Evolutionary conservation across 805 yeast species (phyloP).

Genomic region (Myxozyma melibiosi): DNA sequence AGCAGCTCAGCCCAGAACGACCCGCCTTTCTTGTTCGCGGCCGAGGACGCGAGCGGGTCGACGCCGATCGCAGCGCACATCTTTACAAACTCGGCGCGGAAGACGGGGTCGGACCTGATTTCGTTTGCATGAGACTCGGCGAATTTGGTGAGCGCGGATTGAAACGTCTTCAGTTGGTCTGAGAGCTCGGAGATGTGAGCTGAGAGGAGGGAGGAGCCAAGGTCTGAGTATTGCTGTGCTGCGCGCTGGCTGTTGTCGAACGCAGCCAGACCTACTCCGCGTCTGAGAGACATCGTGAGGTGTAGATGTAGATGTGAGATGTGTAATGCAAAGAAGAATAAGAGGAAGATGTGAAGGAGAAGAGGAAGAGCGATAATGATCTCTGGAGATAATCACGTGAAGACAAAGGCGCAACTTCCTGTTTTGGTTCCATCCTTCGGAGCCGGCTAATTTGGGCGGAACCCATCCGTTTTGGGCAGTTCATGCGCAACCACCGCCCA

Average conservation of each 20-base stretch:
- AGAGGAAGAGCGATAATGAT: background rate
- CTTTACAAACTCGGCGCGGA: conserved; percentile 70
- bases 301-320: background rate
- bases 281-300: conserved; percentile 17
- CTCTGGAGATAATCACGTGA: too few species aligned
- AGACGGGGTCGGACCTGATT: conserved; percentile 62
- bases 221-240: conserved; percentile 49
- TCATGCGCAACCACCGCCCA: background rate
- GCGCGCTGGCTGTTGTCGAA: conserved; percentile 46
- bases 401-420: too few species aligned
- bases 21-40: conserved; percentile 38
- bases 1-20: conserved; percentile 44
- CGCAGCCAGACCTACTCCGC: conserved; percentile 51
- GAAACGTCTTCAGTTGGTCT: conserved; percentile 76
- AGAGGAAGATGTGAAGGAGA: too few species aligned
- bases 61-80: conserved; percentile 82
- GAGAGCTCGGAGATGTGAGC: conserved; percentile 62
- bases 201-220: conserved; percentile 55
- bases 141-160: conserved; percentile 72
- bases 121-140: conserved; percentile 72
- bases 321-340: too few species aligned
- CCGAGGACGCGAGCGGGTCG: conserved; percentile 62
- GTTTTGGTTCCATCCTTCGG: too few species aligned
- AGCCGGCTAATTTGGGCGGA: background rate
- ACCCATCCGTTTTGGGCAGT: background rate